A percentile compares a stretch with the other conserved stretches of the same genome.
Evolutionary conservation across 345 rosid species (phyloP).

Genomic region (Eucalyptus lansdowneana): DNA sequence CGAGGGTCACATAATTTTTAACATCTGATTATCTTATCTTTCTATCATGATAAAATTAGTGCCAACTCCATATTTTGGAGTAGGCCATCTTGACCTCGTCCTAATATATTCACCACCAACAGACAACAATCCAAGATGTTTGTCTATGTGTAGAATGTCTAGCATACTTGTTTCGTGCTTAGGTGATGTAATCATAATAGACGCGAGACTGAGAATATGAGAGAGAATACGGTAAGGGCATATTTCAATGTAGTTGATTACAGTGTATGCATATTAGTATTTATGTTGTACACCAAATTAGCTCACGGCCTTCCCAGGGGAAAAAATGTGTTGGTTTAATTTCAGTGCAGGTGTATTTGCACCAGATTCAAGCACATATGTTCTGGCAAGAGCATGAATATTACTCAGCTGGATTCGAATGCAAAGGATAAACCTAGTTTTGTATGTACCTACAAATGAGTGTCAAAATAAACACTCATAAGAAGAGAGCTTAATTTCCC

Average conservation of each 20-base stretch:
- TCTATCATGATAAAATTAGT: no score
- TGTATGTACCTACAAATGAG: neutral
- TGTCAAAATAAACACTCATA: neutral
- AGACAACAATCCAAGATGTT: no score
- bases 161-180: no score
- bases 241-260: neutral
- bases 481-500: neutral
- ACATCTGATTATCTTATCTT: neutral
- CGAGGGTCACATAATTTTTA: neutral
- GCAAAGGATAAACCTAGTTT: neutral
- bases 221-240: neutral
- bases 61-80: no score
- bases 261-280: neutral
- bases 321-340: neutral
- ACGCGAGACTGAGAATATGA: no score
- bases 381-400: neutral
- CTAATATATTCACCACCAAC: no score
- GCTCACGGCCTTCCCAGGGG: neutral
- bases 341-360: neutral
- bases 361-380: neutral
- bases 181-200: no score
- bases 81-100: no score
- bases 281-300: neutral
- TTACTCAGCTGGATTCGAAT: neutral
- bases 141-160: no score